Evolutionary conservation across 768 basidiomycete genomes (phyloP).

Genomic region (Russula sp.): DNA sequence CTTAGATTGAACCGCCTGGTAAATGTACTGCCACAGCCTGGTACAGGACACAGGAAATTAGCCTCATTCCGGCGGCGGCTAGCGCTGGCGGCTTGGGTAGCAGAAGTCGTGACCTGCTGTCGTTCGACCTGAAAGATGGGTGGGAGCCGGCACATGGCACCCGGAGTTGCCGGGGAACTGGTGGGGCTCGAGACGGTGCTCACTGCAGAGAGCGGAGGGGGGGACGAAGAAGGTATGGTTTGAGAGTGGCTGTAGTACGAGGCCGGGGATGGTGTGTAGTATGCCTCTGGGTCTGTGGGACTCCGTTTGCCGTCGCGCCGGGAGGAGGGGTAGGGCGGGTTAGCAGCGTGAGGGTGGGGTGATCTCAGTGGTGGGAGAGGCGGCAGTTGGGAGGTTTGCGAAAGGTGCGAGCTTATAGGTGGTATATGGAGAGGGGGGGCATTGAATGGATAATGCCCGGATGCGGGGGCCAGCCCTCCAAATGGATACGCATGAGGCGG

Average conservation of each 20-base stretch:
- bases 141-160: conserved; percentile 49
- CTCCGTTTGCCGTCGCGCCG: conserved; percentile 25
- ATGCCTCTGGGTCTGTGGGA: conserved; percentile 24
- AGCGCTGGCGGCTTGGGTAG: conserved; percentile 87
- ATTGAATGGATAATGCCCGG: conserved; percentile 30
- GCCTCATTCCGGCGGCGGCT: conserved; percentile 87
- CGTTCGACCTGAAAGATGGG: conserved; percentile 89
- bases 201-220: conserved; percentile 15
- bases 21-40: conserved; percentile 34
- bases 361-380: conserved; percentile 15
- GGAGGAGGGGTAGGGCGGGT: conserved; percentile 17
- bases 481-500: conserved; percentile 16
- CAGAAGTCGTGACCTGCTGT: conserved; percentile 90
- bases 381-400: conserved; percentile 1
- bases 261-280: conserved; percentile 44
- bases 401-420: conserved; percentile 11
- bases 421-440: conserved; percentile 24
- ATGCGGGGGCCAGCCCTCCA: conserved; percentile 25
- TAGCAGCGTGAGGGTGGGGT: conserved; percentile 19
- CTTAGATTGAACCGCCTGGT: conserved; percentile 85
- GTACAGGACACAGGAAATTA: conserved; percentile 55
- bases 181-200: conserved; percentile 20
- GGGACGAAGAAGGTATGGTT: conserved; percentile 18
- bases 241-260: conserved; percentile 42
- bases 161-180: conserved; percentile 16